Evolutionary conservation across 164 flowering plant genomes (phyloP), one percentile per base, ranked within the genome.

Genomic region (Berberis thunbergii): DNA sequence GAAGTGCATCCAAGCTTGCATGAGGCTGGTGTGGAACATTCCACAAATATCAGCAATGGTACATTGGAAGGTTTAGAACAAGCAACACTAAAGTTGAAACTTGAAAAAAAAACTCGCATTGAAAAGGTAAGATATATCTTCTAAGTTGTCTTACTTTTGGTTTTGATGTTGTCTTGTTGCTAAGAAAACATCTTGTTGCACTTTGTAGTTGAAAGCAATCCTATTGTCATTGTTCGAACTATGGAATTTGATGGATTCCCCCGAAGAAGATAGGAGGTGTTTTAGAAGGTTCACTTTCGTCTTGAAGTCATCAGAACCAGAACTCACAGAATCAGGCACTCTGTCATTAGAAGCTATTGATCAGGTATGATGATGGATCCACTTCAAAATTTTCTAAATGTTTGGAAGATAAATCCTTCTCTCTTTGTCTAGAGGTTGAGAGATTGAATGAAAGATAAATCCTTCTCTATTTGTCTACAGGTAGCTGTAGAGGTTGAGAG

Each of bases 161-260:
- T 52, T 52, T 11, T 52, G 4, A 12, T 10, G 3, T 3, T 52
- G 55, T 52, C 13, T 13, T 52, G 7, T 41, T 49, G 45, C 48
- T 43, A 45, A 3, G 58, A 45, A 44, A 8, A 42, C 43, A 7
- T 11, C 53, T 7, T n/a, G 40, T 63, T 55, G 49, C 67, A 60
- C 43, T 83, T 26, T 26, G 77, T 80, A 92, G 98, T 69, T 92
- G 64, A 89, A 80, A 80, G 84, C 78, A 58, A 75, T 81, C 64
- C 76, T 79, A 45, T 76, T 73, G 6, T 73, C 81, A 56, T 73
- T 92, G 4, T 76, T 71, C 61, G 93, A 86, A 65, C 86, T 92
- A 39, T 92, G 98, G 98, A 87, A 85, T 59, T 73, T 92, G 78
- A 87, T 92, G 96, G 93, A 85, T 78, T 74, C 94, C 46, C 75